Percentiles rank a stretch among this genome's conserved stretches.
Evolutionary conservation across 129 eudicot genomes (phyloP).

Genomic region (Helichrysum umbraculigerum): DNA sequence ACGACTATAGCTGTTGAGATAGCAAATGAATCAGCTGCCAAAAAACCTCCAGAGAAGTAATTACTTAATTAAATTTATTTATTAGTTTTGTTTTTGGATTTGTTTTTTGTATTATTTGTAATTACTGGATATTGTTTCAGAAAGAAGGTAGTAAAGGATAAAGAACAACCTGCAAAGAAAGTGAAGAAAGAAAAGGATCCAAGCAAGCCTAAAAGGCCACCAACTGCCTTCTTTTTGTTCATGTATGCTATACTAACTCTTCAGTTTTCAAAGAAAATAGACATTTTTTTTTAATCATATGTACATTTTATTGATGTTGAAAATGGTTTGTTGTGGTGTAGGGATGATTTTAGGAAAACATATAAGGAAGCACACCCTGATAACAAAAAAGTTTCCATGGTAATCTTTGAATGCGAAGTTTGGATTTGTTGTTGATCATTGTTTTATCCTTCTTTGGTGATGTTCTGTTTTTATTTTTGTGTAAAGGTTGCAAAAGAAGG

Average conservation of each 20-base stretch:
- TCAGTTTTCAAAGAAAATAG: not conserved
- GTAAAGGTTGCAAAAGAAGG: constrained; percentile 83
- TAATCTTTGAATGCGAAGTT: constrained; percentile 9
- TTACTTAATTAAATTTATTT: not conserved
- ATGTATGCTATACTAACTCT: constrained; percentile 43
- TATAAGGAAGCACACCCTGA: constrained; percentile 82
- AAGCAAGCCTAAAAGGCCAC: constrained; percentile 74
- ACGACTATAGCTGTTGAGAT: constrained; percentile 64
- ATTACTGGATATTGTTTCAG: constrained; percentile 15
- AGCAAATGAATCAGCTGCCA: constrained; percentile 40
- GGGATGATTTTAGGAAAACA: constrained; percentile 75
- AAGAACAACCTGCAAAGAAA: constrained; percentile 39
- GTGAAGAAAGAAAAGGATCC: constrained; percentile 58
- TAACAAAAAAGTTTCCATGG: constrained; percentile 59
- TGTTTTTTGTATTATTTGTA: not conserved
- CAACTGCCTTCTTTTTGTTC: constrained; percentile 90
- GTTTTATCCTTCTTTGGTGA: not conserved
- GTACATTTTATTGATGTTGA: not conserved
- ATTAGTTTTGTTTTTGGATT: not conserved
- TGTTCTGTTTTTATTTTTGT: not conserved
- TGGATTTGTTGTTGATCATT: not conserved
- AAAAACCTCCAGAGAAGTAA: constrained; percentile 58
- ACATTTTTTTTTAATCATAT: not conserved
- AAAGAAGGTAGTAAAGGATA: constrained; percentile 33
- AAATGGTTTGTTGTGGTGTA: constrained; percentile 51